Evolutionary conservation across 192 early-diverging fungal genomes (phyloP).

Genomic region (Coemansia sp.): DNA sequence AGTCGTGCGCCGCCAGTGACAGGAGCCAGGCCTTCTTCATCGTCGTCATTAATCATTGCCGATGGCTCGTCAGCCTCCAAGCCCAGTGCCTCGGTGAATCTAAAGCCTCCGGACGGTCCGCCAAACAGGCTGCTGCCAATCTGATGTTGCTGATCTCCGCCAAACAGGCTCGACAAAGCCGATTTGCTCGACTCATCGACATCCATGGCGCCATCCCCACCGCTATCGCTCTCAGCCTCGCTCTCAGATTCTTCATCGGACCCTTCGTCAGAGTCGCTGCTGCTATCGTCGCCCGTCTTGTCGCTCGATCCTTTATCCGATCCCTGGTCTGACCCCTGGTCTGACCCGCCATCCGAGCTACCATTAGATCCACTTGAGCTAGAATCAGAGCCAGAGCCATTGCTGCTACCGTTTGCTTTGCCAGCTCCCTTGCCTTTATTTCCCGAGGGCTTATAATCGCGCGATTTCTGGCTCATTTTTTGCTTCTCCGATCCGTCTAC

Average conservation of each 20-base stretch:
- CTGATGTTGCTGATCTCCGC: slow-evolving; percentile 1
- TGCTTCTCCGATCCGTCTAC: slow-evolving; percentile 12
- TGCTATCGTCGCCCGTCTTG: background rate
- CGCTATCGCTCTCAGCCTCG: slow-evolving; percentile 1
- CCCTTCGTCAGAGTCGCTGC: slow-evolving; percentile 7
- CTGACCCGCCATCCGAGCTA: slow-evolving; percentile 4
- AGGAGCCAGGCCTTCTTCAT: slow-evolving; percentile 8
- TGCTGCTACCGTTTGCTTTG: background rate
- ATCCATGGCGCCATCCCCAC: slow-evolving; percentile 27
- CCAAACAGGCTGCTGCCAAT: slow-evolving; percentile 27
- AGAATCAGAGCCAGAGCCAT: slow-evolving; percentile 8
- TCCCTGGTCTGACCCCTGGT: slow-evolving; percentile 4
- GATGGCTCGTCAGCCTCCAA: slow-evolving; percentile 50
- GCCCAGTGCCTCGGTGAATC: slow-evolving; percentile 38
- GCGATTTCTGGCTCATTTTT: background rate
- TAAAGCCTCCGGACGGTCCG: slow-evolving; percentile 15
- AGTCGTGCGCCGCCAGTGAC: slow-evolving; percentile 35
- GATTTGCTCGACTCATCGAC: slow-evolving; percentile 16
- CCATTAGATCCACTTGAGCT: slow-evolving; percentile 6
- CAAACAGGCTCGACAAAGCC: slow-evolving; percentile 14
- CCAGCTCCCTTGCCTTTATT: slow-evolving; percentile 2
- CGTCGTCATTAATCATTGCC: slow-evolving; percentile 10
- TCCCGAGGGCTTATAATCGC: background rate
- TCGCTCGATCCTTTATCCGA: slow-evolving; percentile 12
- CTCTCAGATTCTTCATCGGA: slow-evolving; percentile 7